Evolutionary conservation across 2,329 filamentous ascomycete genomes (phyloP), one percentile per base, ranked within the genome.

Genomic region (Plectosphaerella cucumerina): DNA sequence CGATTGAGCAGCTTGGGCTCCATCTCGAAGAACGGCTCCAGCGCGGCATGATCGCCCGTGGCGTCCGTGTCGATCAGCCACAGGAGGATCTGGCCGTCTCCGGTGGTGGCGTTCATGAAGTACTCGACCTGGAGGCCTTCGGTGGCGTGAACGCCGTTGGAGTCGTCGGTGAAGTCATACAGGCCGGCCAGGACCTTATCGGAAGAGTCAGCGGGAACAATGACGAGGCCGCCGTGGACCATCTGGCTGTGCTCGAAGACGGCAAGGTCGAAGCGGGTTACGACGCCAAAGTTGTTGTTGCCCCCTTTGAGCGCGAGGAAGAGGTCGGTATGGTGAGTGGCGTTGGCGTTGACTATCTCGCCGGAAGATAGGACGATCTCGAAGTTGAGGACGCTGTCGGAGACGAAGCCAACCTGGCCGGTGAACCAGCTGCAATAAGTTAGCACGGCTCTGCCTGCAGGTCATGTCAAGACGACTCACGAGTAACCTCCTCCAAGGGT

Each of bases 161-260:
- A 44, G 22, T 52, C 53, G 41, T 55, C 42, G 20, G 50, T 53
- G 33, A 45, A 44, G 11, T 44, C 26, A 12, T 53, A 26, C 4
- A 53, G 47, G 12, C 44, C 47, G 21, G 34, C 23, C 42, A 53
- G 43, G 2, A 53, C 53, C 14, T 52, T 21, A 21, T 52, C 54
- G 23, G 22, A 48, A 14, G 31, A 21, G 33, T 44, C 48, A 15
- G 53, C 52, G 26, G 61, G 59, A 42, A 69, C 70, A 46, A 71
- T 71, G 53, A 73, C 74, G 52, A 65, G 67, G 17, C 65, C 62
- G 21, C 73, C 73, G 15, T 51, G 52, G 41, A 55, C 53, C 26
- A 34, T 26, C 26, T 47, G 44, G 31, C 26, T 35, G 44, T 47
- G 44, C 26, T 34, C 26, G 31, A 51, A 23, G 21, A 47, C 31